These are phyloP conservation scores for Mucor plumbeus DNA, from an alignment of 371 early-diverging fungal species.

Conservation along the genomic window DNA sequence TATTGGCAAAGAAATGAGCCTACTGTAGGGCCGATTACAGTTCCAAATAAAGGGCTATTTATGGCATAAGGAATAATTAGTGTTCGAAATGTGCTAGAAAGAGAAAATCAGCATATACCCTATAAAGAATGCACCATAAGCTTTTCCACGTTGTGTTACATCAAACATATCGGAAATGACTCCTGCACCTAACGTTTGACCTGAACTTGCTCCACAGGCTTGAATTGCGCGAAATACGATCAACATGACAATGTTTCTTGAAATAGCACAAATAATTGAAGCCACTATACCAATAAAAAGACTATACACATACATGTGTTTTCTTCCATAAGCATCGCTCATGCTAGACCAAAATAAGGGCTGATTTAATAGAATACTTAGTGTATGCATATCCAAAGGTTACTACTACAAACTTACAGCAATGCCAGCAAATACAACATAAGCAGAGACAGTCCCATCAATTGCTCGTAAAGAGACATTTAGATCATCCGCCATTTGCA, in stretches of 20 bases:
- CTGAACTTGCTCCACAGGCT: constrained; percentile 65
- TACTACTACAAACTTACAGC: constrained; percentile 14
- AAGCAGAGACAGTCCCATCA: constrained; percentile 42
- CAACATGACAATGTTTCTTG: constrained; percentile 54
- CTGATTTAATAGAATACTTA: constrained; percentile 13
- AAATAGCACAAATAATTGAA: constrained; percentile 65
- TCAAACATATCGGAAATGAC: constrained; percentile 38
- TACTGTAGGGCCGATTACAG: constrained; percentile 64
- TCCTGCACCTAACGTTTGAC: constrained; percentile 55
- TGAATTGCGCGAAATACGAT: constrained; percentile 69
- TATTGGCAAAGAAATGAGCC: constrained; percentile 57
- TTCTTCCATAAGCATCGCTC: constrained; percentile 62
- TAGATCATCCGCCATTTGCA: constrained; percentile 35
- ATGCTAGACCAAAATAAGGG: constrained; percentile 67
- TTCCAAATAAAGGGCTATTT: constrained; percentile 35
- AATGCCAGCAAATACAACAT: constrained; percentile 37
- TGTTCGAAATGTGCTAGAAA: not conserved
- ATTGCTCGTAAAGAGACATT: constrained; percentile 29
- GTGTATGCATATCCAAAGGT: not conserved
- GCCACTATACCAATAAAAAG: constrained; percentile 58
- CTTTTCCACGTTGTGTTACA: constrained; percentile 27
- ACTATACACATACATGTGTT: constrained; percentile 62
- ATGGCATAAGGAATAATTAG: not conserved
- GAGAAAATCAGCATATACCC: constrained; percentile 1
- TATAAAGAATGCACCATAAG: constrained; percentile 36